These are phyloP conservation scores for Neocatenulostroma microsporum DNA, from an alignment of 2,329 filamentous ascomycete species.

Conservation along the genomic window DNA sequence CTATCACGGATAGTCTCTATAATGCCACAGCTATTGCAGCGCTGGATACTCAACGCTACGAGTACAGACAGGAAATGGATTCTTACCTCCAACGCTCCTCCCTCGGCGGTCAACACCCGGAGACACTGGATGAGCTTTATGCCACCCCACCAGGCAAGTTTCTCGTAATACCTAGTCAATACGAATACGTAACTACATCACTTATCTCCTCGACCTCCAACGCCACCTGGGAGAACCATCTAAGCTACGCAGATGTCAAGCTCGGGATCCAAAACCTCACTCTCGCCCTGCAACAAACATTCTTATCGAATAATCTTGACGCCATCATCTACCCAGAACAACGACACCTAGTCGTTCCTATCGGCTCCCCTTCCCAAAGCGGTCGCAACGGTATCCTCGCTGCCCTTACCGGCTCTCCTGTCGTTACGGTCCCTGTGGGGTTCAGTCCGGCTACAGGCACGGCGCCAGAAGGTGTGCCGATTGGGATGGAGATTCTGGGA, in stretches of 20 bases:
- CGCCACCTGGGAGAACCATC: slow-evolving; percentile 34
- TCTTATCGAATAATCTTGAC: slow-evolving; percentile 44
- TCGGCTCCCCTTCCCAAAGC: slow-evolving; percentile 50
- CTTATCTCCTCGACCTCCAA: slow-evolving; percentile 47
- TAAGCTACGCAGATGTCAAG: slow-evolving; percentile 25
- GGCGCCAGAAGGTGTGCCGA: slow-evolving; percentile 52
- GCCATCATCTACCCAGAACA: slow-evolving; percentile 59
- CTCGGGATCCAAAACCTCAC: slow-evolving; percentile 48
- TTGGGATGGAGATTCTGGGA: slow-evolving; percentile 59
- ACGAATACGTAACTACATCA: slow-evolving; percentile 46
- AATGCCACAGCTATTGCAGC: slow-evolving; percentile 44
- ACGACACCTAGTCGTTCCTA: slow-evolving; percentile 53
- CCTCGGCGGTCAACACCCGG: slow-evolving; percentile 38
- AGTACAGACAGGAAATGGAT: slow-evolving; percentile 51
- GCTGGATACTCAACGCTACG: slow-evolving; percentile 55
- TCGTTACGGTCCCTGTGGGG: slow-evolving; percentile 47
- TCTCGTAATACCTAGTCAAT: slow-evolving; percentile 53
- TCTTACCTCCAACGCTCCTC: slow-evolving; percentile 45
- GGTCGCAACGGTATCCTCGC: slow-evolving; percentile 53
- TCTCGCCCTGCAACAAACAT: slow-evolving; percentile 43
- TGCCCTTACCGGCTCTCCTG: slow-evolving; percentile 47
- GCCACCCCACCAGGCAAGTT: slow-evolving; percentile 40
- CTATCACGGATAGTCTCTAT: slow-evolving; percentile 44
- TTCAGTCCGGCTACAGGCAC: slow-evolving; percentile 44
- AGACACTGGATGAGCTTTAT: slow-evolving; percentile 45